phyloP scores from a whole-genome alignment of 1,139 yeast species.

The Suhomyces kunorum region DNA sequence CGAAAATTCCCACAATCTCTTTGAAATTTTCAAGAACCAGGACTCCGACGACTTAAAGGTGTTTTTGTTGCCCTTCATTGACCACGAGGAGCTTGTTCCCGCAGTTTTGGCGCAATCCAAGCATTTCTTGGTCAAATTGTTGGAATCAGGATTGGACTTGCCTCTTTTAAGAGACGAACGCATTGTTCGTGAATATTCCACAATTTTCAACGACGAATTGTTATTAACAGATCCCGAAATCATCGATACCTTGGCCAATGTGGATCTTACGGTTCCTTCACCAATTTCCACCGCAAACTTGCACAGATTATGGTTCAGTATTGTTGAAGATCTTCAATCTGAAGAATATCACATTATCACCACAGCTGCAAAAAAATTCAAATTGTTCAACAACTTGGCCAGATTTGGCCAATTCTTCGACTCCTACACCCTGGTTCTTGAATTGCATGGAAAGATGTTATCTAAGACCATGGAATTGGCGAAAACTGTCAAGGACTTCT shows the following conservation, averaged over 20 bases:
- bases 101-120: conserved; percentile 11
- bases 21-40: not conserved
- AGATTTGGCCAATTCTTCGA: conserved; percentile 5
- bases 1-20: conserved; percentile 3
- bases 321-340: conserved; percentile 28
- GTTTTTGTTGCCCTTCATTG: conserved; percentile 12
- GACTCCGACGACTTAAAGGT: conserved; percentile 10
- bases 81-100: conserved; percentile 13
- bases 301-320: conserved; percentile 17
- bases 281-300: conserved; percentile 1
- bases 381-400: conserved; percentile 33
- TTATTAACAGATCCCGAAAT: conserved; percentile 8
- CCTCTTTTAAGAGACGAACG: conserved; percentile 1
- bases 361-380: conserved; percentile 32
- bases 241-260: conserved; percentile 10
- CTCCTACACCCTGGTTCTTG: conserved; percentile 13
- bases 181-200: not conserved
- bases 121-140: conserved; percentile 11
- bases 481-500: conserved; percentile 35
- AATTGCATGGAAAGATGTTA: conserved; percentile 24
- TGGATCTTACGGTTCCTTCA: not conserved
- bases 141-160: conserved; percentile 13
- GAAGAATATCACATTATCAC: conserved; percentile 29
- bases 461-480: conserved; percentile 25
- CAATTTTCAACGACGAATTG: not conserved